These are phyloP conservation scores for Peniophora sp. DNA, from an alignment of 1,284 basidiomycete genomes.

Conservation along the genomic window DNA sequence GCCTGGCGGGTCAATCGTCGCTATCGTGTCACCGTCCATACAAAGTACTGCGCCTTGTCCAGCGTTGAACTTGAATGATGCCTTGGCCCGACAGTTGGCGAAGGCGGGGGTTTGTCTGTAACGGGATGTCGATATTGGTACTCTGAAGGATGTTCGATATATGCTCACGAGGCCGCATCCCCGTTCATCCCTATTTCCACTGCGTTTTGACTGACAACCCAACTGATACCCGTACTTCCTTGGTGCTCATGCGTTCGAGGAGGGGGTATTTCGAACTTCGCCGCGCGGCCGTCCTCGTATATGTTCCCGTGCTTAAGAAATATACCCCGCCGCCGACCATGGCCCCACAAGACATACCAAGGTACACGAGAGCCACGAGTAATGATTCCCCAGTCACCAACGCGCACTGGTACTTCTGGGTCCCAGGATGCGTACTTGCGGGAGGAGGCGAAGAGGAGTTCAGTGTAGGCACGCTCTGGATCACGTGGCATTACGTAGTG, in stretches of 20 bases:
- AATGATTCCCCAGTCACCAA: constrained; percentile 22
- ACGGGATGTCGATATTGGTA: not conserved
- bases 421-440: constrained; percentile 24
- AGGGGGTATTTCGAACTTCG: constrained; percentile 14
- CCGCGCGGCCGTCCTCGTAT: constrained; percentile 11
- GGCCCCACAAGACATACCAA: constrained; percentile 13
- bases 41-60: constrained; percentile 17
- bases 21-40: constrained; percentile 11
- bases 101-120: constrained; percentile 12
- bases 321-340: constrained; percentile 13
- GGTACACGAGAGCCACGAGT: constrained; percentile 11
- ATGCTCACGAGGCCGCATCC: constrained; percentile 12
- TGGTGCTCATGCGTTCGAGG: constrained; percentile 12
- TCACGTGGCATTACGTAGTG: too few species aligned
- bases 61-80: constrained; percentile 15
- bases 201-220: constrained; percentile 19
- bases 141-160: not conserved
- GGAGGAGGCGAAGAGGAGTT: constrained; percentile 20
- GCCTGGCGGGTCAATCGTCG: constrained; percentile 16
- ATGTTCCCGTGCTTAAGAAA: constrained; percentile 25
- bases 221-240: constrained; percentile 13
- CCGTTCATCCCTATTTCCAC: constrained; percentile 13
- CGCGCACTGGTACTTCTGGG: constrained; percentile 18
- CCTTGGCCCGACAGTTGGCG: constrained; percentile 9
- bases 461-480: constrained; percentile 3